Evolutionary conservation across 1,139 yeast genomes (phyloP).

Genomic region (Debaryomyces nepalensis): DNA sequence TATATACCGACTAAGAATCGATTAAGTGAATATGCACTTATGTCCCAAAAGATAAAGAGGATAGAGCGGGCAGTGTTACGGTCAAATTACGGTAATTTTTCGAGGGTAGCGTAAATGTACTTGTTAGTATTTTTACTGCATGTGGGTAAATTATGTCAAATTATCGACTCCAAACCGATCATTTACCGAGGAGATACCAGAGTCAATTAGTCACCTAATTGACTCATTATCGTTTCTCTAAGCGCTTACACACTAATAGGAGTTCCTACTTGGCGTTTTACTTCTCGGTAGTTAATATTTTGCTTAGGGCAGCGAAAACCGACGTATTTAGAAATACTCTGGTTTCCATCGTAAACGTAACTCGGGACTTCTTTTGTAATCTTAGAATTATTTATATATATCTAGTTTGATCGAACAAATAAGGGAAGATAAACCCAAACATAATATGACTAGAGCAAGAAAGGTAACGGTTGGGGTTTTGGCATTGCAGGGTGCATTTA

Average conservation of each 20-base stretch:
- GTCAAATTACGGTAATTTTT: background rate
- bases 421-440: background rate
- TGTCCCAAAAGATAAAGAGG: too few species aligned
- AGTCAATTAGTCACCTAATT: slow-evolving; percentile 1
- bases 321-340: background rate
- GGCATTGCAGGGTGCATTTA: slow-evolving; percentile 82
- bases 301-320: slow-evolving; percentile 2
- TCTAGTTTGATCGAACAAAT: too few species aligned
- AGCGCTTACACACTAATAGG: slow-evolving; percentile 6
- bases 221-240: slow-evolving; percentile 6
- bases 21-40: too few species aligned
- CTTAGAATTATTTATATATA: too few species aligned
- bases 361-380: too few species aligned
- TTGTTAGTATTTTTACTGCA: background rate
- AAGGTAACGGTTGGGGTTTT: slow-evolving; percentile 61
- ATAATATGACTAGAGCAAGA: slow-evolving; percentile 21
- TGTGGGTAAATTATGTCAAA: background rate
- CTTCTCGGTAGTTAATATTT: background rate
- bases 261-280: background rate
- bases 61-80: slow-evolving; percentile 3
- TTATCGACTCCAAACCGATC: background rate
- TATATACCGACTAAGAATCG: too few species aligned
- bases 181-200: slow-evolving; percentile 1
- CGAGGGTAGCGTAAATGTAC: background rate
- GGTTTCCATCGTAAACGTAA: too few species aligned